phyloP scores from a whole-genome alignment of 352 stramenopile species.

The Phytophthora constricta region DNA sequence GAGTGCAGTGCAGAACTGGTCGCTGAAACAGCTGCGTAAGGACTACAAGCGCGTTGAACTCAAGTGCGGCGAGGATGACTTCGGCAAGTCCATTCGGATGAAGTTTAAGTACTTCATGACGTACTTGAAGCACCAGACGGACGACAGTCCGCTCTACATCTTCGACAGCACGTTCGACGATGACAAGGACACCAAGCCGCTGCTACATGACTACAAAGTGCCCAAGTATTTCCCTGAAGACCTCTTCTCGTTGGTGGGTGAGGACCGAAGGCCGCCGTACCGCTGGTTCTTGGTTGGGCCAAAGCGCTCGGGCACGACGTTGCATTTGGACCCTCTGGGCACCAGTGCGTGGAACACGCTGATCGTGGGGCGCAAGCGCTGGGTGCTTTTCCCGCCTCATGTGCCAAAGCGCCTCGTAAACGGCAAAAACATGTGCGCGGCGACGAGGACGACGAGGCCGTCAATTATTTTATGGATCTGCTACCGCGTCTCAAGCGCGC shows the following conservation, averaged over 20 bases:
- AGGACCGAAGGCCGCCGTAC: slow-evolving; percentile 92
- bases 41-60: slow-evolving; percentile 81
- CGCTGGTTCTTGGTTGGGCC: slow-evolving; percentile 97
- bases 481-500: slow-evolving; percentile 89
- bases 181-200: slow-evolving; percentile 76
- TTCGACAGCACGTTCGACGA: slow-evolving; percentile 96
- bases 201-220: slow-evolving; percentile 80
- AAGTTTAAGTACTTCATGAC: slow-evolving; percentile 86
- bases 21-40: slow-evolving; percentile 75
- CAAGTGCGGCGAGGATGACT: slow-evolving; percentile 85
- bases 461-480: slow-evolving; percentile 94
- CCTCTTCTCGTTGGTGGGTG: slow-evolving; percentile 85
- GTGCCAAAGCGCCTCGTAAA: slow-evolving; percentile 74
- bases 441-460: slow-evolving; percentile 91
- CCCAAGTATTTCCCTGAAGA: slow-evolving; percentile 85
- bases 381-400: slow-evolving; percentile 96
- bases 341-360: slow-evolving; percentile 98
- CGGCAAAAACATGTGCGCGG: slow-evolving; percentile 89
- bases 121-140: slow-evolving; percentile 77
- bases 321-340: slow-evolving; percentile 96
- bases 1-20: slow-evolving; percentile 75
- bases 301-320: slow-evolving; percentile 91
- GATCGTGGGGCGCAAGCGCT: slow-evolving; percentile 94
- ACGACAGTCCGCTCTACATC: slow-evolving; percentile 96
- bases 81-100: slow-evolving; percentile 79